Conservation (phyloP, 257 asterid species). For the Coffea canephora region DNA sequence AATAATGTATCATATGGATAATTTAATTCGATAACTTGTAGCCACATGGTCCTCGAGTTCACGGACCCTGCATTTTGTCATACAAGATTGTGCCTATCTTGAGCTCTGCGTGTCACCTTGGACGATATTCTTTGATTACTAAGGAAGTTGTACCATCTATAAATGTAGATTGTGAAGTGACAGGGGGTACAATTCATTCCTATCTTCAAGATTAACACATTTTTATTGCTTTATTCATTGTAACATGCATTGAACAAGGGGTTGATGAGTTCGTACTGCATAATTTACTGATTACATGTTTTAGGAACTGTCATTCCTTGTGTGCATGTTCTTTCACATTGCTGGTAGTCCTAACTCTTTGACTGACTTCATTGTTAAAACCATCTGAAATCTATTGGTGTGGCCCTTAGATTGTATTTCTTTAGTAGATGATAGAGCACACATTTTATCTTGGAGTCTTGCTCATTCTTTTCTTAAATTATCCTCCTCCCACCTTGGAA, state of each 20-base stretch:
- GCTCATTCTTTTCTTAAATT: too few species aligned
- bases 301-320: not conserved
- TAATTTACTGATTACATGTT: not conserved
- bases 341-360: not conserved
- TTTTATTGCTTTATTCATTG: not conserved
- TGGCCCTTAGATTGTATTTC: not conserved
- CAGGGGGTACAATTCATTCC: not conserved
- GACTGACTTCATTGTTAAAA: not conserved
- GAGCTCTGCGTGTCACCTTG: not conserved
- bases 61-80: not conserved
- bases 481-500: too few species aligned
- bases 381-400: not conserved
- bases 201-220: not conserved
- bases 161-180: not conserved
- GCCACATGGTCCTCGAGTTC: not conserved
- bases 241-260: not conserved
- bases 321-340: not conserved
- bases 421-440: too few species aligned
- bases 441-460: too few species aligned
- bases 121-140: slow-evolving; percentile 12
- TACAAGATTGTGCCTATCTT: not conserved
- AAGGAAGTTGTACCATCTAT: slow-evolving; percentile 7
- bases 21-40: not conserved
- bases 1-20: not conserved
- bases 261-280: not conserved